These are phyloP conservation scores for Penicillium corylophilum DNA, from an alignment of 2,329 filamentous ascomycete genomes.

Conservation along the genomic window DNA sequence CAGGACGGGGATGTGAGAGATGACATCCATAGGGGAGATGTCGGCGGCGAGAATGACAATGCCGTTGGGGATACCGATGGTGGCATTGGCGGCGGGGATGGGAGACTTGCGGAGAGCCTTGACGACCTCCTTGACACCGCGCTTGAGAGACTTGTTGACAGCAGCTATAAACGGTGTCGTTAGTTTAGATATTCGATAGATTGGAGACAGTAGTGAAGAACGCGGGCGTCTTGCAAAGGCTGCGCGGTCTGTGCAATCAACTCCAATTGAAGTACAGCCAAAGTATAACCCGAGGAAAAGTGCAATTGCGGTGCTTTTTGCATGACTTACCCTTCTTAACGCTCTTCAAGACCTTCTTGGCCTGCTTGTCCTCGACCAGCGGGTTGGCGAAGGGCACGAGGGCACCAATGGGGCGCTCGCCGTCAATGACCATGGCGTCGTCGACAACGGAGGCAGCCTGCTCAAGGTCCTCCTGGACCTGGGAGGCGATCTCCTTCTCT, in stretches of 20 bases:
- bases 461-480: conserved; percentile 38
- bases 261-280: not conserved
- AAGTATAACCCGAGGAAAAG: not conserved
- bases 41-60: conserved; percentile 93
- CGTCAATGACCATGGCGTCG: conserved; percentile 27
- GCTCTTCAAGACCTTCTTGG: conserved; percentile 53
- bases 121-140: conserved; percentile 98
- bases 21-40: conserved; percentile 98
- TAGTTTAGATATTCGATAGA: conserved; percentile 13
- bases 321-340: conserved; percentile 50
- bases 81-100: conserved; percentile 63
- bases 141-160: conserved; percentile 92
- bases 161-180: conserved; percentile 63
- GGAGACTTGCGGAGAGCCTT: conserved; percentile 95
- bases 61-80: conserved; percentile 62
- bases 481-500: conserved; percentile 40
- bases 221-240: not conserved
- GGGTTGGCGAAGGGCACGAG: conserved; percentile 52
- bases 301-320: not conserved
- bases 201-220: not conserved
- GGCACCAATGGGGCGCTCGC: conserved; percentile 44
- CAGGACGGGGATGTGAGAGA: conserved; percentile 94
- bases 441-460: conserved; percentile 26
- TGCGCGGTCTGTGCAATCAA: not conserved
- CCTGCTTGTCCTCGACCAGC: conserved; percentile 51